Percentiles rank a stretch among this genome's conserved stretches.
These are phyloP conservation scores for Cladobotryum mycophilum DNA, from an alignment of 2,329 filamentous ascomycete species.

Conservation along the genomic window DNA sequence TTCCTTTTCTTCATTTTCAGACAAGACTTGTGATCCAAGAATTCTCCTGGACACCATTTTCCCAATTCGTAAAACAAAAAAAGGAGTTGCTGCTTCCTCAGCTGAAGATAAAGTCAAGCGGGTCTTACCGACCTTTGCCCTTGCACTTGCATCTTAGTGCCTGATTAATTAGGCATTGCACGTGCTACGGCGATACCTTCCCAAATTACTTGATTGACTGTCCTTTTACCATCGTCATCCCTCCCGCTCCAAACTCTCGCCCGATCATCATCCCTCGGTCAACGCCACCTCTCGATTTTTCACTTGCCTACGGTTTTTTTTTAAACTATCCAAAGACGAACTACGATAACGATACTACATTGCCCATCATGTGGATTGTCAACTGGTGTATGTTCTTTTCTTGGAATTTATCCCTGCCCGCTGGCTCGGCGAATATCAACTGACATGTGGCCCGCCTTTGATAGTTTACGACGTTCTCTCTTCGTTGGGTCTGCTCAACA, in stretches of 20 bases:
- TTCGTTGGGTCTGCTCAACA: conserved; percentile 83
- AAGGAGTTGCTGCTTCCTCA: not conserved
- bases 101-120: too few relatives aligned
- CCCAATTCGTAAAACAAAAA: not conserved
- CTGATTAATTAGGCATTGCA: not conserved
- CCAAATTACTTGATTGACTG: not conserved
- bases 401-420: not conserved
- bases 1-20: too few relatives aligned
- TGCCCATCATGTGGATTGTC: conserved; percentile 75
- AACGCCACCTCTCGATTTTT: conserved; percentile 16
- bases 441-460: conserved; percentile 27
- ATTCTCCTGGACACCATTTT: too few relatives aligned
- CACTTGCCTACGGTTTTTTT: conserved; percentile 8
- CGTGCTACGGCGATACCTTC: not conserved
- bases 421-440: conserved; percentile 17
- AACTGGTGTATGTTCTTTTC: conserved; percentile 74
- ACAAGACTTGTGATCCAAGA: too few relatives aligned
- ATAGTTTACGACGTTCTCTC: conserved; percentile 82
- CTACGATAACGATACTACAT: not conserved
- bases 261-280: conserved; percentile 10
- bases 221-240: not conserved
- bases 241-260: not conserved
- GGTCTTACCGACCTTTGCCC: too few relatives aligned
- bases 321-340: too few relatives aligned
- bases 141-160: not conserved